Base-by-base conservation (phyloP, 331 rosid genomes). In the Ulmus americana region DNA sequence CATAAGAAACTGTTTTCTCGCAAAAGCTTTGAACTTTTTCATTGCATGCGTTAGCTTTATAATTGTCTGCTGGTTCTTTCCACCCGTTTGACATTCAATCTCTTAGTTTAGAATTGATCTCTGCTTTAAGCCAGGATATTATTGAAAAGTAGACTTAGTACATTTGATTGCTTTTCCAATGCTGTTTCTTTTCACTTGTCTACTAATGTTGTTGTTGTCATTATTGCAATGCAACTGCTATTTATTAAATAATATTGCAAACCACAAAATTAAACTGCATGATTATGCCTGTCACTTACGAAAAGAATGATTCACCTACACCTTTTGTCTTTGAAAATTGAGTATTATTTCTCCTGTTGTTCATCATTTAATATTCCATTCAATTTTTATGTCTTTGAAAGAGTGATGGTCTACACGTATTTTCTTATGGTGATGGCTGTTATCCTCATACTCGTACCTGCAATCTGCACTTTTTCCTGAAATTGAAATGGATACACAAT, bases 291-390 rank as follows among this genome's bases (percentile, higher is more conserved):
- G 39, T 56, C 54, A 47, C 63, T 39, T 57, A 22, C 13, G 48
- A 15, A 55, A 15, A 42, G 39, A 42, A 6, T 43, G 65, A 60
- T 41, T 28, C 12, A 60, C 18, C 44, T 60, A 5, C 39, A 16
- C 49, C 50, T 60, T 9, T 41, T 60, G 38, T 18, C 65, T 60
- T 60, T 28, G 5, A 60, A n/a, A 60, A 42, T 55, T 43, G 51
- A 16, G 39, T 43, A 7, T 42, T 60, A 38, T 43, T 42, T 42
- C 44, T 22, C 48, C 47, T 59, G 47, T 55, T 28, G 39, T 16
- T 51, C 42, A 20, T 28, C 59, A 28, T 54, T 13, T 54, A 54
- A n/a, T 7, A 40, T 55, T 12, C 3, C 9, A 55, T 7, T 28
- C 10, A 28, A 53, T 53, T 22, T 28, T 9, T 55, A 55, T 55